Conservation (phyloP, 306 rosid genomes). For the Hippophae rhamnoides region DNA sequence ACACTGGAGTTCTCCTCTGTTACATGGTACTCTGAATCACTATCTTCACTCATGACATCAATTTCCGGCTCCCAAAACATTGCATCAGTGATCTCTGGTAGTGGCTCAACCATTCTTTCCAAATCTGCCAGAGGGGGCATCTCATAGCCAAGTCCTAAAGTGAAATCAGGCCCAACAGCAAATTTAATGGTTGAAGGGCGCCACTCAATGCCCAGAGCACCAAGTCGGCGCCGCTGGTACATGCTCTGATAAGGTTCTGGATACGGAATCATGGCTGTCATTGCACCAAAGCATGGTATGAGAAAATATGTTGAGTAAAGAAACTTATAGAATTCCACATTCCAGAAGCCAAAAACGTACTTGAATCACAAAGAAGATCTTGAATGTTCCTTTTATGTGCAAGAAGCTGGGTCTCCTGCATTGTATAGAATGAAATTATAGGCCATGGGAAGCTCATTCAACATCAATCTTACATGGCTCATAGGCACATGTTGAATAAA, state of each 20-base stretch:
- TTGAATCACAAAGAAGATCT: constrained; percentile 83
- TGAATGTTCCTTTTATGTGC: constrained; percentile 61
- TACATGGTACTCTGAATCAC: constrained; percentile 71
- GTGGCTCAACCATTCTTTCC: constrained; percentile 69
- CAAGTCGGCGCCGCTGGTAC: constrained; percentile 73
- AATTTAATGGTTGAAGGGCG: constrained; percentile 58
- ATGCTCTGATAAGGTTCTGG: constrained; percentile 83
- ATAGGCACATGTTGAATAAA: not conserved
- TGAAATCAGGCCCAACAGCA: constrained; percentile 53
- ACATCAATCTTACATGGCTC: not conserved
- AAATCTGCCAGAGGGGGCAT: constrained; percentile 79
- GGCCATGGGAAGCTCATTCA: not conserved
- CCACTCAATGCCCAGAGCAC: constrained; percentile 86
- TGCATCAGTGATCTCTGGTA: constrained; percentile 66
- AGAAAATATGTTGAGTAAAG: constrained; percentile 13
- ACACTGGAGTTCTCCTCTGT: constrained; percentile 63
- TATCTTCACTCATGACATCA: constrained; percentile 56
- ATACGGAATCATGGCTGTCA: constrained; percentile 76
- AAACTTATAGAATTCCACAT: constrained; percentile 7
- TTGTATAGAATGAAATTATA: constrained; percentile 3
- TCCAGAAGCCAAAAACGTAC: constrained; percentile 37
- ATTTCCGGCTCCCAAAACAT: constrained; percentile 76
- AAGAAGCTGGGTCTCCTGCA: constrained; percentile 75
- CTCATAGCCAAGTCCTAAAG: constrained; percentile 48
- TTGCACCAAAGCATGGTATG: constrained; percentile 17